Conservation (phyloP, 306 rosid species). For the Malus orientalis region DNA sequence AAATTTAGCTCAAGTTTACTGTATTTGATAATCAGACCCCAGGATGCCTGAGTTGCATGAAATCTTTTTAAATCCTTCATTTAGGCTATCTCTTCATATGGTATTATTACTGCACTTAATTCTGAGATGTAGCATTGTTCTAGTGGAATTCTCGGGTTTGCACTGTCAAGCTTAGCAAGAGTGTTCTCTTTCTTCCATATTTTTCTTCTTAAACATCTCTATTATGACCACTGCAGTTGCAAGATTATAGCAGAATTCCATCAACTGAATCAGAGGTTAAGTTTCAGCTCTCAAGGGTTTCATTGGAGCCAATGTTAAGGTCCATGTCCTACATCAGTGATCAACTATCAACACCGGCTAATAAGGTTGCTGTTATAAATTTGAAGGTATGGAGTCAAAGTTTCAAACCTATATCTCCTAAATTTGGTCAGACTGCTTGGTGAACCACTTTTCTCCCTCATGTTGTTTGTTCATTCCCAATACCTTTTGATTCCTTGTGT, state of each 20-base stretch:
- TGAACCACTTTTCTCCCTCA: not conserved
- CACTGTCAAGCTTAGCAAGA: slow-evolving; percentile 8
- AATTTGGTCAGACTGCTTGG: not conserved
- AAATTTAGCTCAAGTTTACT: not conserved
- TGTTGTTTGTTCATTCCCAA: not conserved
- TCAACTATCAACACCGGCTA: slow-evolving; percentile 85
- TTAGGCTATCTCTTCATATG: not conserved
- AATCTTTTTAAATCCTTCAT: not conserved
- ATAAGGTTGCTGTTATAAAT: slow-evolving; percentile 91
- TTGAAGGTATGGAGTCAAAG: slow-evolving; percentile 49
- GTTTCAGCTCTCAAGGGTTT: slow-evolving; percentile 74
- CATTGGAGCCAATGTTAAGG: slow-evolving; percentile 85
- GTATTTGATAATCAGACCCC: not conserved
- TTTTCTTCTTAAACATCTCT: slow-evolving; percentile 1
- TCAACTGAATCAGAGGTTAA: slow-evolving; percentile 81
- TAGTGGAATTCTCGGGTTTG: not conserved
- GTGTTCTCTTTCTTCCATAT: not conserved
- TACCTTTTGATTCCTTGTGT: not conserved
- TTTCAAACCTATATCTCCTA: not conserved
- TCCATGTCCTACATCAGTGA: slow-evolving; percentile 88
- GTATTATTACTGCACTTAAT: not conserved
- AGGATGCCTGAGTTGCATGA: not conserved
- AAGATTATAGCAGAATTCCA: slow-evolving; percentile 63
- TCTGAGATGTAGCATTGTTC: not conserved
- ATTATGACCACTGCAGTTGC: slow-evolving; percentile 53